Base-by-base conservation (phyloP, 305 asterid species). In the Stenogyne calaminthoides region DNA sequence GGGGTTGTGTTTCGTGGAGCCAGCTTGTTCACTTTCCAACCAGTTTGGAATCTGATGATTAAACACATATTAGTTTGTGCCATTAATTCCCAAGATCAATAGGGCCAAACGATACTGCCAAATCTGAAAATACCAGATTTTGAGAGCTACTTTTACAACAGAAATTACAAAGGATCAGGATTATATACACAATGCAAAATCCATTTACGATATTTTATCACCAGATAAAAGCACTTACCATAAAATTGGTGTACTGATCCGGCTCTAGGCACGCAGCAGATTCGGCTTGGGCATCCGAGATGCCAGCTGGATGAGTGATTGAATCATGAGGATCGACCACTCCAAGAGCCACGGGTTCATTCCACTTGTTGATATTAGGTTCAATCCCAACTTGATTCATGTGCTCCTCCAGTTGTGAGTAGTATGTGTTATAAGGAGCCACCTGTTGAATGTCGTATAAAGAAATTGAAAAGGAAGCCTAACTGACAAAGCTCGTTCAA, bases 301-400 rank as follows among this genome's bases (percentile, higher is more conserved):
- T 92, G 67, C 99, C 99, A 46, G 98, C 98, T 27, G 99, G 92
- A 89, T 92, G 99, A 65, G 99, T 89, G 78, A 92, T 78, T 20
- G 99, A 95, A 84, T 95, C 99, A 39, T 95, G 99, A 20, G 97
- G 99, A 81, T 95, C 99, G 46, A 90, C 91, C 75, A 87, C 77
- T 73, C 97, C 99, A 78, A 95, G 96, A 15, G 89, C 86, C 71
- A 92, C 81, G 64, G 91, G 96, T 61, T 89, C 90, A 79, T 85
- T 90, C 99, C 99, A 95, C 81, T 83, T 85, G 69, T 90, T 95
- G 79, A 88, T 73, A 18, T 78, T 85, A 70, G 99, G 86, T 81
- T 88, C 89, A 40, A 95, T 70, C 62, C 96, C 97, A 73, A 84
- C 99, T 87, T 88, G 90, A 74, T 76, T 88, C 99, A 95, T 70